phyloP scores from a whole-genome alignment of 108 stramenopile genomes.

The Nitzschia putrida region DNA sequence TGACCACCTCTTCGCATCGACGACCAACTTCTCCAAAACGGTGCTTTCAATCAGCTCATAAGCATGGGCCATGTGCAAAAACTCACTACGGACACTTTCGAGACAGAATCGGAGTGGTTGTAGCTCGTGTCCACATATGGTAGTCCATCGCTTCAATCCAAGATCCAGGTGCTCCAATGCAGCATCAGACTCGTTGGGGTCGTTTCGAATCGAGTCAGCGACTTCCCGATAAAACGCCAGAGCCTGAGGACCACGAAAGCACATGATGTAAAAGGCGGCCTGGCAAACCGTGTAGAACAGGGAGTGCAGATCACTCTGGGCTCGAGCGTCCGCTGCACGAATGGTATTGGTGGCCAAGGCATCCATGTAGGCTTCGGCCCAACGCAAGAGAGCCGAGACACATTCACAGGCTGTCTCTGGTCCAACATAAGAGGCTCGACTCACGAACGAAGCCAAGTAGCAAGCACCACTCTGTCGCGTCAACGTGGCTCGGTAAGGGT shows the following conservation, averaged over 20 bases:
- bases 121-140: constrained; percentile 62
- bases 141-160: constrained; percentile 62
- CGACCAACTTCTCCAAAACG: constrained; percentile 34
- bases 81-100: constrained; percentile 92
- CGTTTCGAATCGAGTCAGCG: constrained; percentile 5
- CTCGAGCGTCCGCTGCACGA: constrained; percentile 47
- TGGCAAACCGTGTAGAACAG: constrained; percentile 95
- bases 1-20: constrained; percentile 31
- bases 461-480: constrained; percentile 86
- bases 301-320: constrained; percentile 71
- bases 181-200: constrained; percentile 5
- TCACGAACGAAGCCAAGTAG: constrained; percentile 95
- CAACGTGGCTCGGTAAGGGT: constrained; percentile 65
- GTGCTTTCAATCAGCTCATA: constrained; percentile 33
- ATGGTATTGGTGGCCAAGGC: constrained; percentile 37
- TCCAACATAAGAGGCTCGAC: constrained; percentile 81
- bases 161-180: constrained; percentile 54
- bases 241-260: constrained; percentile 89
- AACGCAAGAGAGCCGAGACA: constrained; percentile 76
- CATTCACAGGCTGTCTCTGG: constrained; percentile 78
- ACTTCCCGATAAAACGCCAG: constrained; percentile 59
- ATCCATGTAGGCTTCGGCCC: constrained; percentile 85
- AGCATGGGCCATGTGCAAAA: constrained; percentile 78
- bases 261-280: constrained; percentile 96
- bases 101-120: constrained; percentile 91